These are phyloP conservation scores for Sanguinoderma infundibulare DNA, from an alignment of 1,284 basidiomycete genomes.

Conservation along the genomic window DNA sequence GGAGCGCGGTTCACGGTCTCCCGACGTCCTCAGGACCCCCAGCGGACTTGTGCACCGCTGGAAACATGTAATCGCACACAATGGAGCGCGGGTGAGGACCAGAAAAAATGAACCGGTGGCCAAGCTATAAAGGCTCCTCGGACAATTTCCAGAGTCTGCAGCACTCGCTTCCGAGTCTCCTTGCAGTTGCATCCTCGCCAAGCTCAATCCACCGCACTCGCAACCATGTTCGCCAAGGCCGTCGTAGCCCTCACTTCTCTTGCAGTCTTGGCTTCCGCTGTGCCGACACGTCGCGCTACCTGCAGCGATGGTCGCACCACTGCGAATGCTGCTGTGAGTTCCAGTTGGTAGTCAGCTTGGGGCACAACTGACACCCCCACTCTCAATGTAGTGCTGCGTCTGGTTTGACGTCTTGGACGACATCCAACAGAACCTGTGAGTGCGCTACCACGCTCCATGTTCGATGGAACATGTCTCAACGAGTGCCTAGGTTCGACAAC, in stretches of 20 bases:
- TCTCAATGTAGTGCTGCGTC: slow-evolving; percentile 13
- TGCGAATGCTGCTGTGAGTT: slow-evolving; percentile 18
- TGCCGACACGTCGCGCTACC: slow-evolving; percentile 4
- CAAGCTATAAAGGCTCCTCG: not conserved
- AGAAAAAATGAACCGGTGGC: not conserved
- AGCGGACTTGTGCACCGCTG: not conserved
- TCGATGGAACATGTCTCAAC: not conserved
- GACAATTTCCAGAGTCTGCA: not conserved
- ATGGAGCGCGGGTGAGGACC: not conserved
- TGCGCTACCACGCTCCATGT: not conserved
- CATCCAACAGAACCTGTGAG: slow-evolving; percentile 11
- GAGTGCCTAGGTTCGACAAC: slow-evolving; percentile 8
- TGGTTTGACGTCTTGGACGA: slow-evolving; percentile 20
- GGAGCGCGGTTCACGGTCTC: not conserved
- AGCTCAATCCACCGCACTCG: not conserved
- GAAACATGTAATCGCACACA: not conserved
- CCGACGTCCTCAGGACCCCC: not conserved
- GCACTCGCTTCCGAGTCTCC: not conserved
- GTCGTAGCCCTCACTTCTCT: slow-evolving; percentile 9
- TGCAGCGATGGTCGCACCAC: slow-evolving; percentile 22
- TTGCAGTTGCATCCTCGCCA: not conserved
- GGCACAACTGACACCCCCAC: not conserved
- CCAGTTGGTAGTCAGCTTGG: not conserved
- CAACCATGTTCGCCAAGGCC: slow-evolving; percentile 12
- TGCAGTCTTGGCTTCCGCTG: slow-evolving; percentile 5